These are phyloP conservation scores for Ceratonia siliqua DNA, from an alignment of 306 rosid species.

Conservation along the genomic window DNA sequence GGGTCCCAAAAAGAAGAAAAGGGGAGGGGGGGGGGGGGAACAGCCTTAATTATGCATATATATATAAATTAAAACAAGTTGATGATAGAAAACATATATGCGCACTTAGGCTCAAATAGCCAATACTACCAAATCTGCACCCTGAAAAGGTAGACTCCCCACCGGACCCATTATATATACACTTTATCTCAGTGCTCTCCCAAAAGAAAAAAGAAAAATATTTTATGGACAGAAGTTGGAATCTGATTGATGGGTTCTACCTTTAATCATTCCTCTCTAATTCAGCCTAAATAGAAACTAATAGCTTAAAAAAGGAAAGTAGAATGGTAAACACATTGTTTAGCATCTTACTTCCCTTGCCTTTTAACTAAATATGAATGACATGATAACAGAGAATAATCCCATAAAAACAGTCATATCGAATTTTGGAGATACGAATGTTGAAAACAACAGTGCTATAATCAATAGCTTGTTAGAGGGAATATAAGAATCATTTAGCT, in stretches of 20 bases:
- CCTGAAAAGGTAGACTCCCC: conserved; percentile 51
- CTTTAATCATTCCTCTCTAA: conserved; percentile 65
- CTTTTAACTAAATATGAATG: conserved; percentile 37
- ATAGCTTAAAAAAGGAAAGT: conserved; percentile 20
- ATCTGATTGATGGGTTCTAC: conserved; percentile 74
- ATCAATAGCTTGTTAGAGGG: conserved; percentile 45
- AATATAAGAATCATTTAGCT: conserved; percentile 59
- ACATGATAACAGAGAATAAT: conserved; percentile 37
- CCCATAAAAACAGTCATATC: conserved; percentile 54
- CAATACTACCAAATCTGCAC: conserved; percentile 43
- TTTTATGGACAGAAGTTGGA: conserved; percentile 74
- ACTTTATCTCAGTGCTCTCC: conserved; percentile 66
- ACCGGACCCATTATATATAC: conserved; percentile 56
- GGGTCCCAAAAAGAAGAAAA: conserved; percentile 31
- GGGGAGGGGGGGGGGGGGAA: conserved; percentile 8
- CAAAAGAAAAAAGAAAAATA: conserved; percentile 44
- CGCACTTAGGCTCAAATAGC: conserved; percentile 52
- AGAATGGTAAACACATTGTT: conserved; percentile 25
- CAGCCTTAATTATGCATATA: conserved; percentile 37
- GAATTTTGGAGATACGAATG: conserved; percentile 67
- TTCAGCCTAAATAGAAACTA: conserved; percentile 38
- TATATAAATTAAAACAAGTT: conserved; percentile 38
- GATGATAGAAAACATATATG: conserved; percentile 45
- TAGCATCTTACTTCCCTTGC: conserved; percentile 34
- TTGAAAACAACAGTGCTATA: conserved; percentile 56